Percentiles rank a stretch among this genome's conserved stretches.
Conservation (phyloP, 805 yeast species). For the Starmera quercuum region DNA sequence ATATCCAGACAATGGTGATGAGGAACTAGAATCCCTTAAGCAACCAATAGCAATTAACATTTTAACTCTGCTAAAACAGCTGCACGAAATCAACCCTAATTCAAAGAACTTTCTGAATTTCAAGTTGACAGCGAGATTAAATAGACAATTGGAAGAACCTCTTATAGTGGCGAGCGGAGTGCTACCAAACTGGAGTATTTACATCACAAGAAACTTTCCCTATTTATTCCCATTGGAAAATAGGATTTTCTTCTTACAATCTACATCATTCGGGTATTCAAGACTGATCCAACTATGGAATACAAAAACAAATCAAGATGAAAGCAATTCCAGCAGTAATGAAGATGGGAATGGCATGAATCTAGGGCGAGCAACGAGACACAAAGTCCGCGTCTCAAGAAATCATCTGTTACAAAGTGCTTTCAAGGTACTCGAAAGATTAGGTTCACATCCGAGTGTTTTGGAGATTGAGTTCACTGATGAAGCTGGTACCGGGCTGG, state of each 20-base stretch:
- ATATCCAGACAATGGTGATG: conserved; percentile 21
- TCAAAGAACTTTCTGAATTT: conserved; percentile 51
- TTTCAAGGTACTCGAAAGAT: conserved; percentile 62
- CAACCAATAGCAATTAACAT: conserved; percentile 27
- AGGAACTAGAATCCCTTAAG: conserved; percentile 21
- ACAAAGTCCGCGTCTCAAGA: conserved; percentile 73
- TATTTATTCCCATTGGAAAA: conserved; percentile 82
- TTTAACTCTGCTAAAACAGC: conserved; percentile 38
- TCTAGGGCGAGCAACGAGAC: conserved; percentile 71
- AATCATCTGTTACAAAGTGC: conserved; percentile 68
- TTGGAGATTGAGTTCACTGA: conserved; percentile 82
- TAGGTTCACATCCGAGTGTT: conserved; percentile 74
- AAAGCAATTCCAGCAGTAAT: conserved; percentile 21
- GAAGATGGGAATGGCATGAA: conserved; percentile 28
- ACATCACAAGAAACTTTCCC: conserved; percentile 65
- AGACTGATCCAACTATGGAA: conserved; percentile 78
- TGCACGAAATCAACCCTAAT: conserved; percentile 26
- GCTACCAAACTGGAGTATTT: conserved; percentile 78
- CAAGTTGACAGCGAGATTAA: conserved; percentile 78
- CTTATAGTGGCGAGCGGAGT: conserved; percentile 80
- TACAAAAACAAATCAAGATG: conserved; percentile 33
- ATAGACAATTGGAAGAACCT: conserved; percentile 85
- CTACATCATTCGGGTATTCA: conserved; percentile 88
- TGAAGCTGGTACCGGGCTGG: conserved; percentile 94
- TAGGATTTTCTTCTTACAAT: conserved; percentile 67